These are phyloP conservation scores for Mrakia blollopis DNA, from an alignment of 768 basidiomycete species.

Conservation along the genomic window DNA sequence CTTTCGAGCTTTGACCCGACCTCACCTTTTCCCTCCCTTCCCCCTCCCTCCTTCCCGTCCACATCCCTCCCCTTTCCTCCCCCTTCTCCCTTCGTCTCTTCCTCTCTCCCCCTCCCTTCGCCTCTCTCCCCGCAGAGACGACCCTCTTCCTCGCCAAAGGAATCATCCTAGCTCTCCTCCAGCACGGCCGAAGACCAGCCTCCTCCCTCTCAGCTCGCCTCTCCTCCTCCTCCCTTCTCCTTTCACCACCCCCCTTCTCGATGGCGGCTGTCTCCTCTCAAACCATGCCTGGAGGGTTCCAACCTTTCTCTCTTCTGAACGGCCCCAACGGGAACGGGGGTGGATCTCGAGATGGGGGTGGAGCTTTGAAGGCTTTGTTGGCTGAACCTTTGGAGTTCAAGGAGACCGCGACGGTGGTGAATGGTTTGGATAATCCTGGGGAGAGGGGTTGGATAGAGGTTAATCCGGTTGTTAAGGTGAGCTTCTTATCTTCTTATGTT, in stretches of 20 bases:
- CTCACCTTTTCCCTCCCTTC: no score
- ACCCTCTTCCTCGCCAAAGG: no score
- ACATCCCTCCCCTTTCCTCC: neutral
- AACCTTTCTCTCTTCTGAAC: neutral
- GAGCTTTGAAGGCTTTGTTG: conserved; percentile 17
- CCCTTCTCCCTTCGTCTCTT: neutral
- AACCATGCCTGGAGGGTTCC: neutral
- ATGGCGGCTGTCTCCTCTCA: neutral
- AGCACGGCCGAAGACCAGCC: no score
- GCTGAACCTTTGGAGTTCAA: conserved; percentile 24
- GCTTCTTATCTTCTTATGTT: neutral
- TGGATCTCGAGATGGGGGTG: neutral
- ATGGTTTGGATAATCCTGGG: neutral
- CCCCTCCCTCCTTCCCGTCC: neutral
- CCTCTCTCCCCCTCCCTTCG: neutral
- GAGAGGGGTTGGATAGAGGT: conserved; percentile 30
- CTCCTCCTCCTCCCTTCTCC: no score
- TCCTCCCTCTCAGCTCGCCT: no score
- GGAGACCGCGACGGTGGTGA: conserved; percentile 10
- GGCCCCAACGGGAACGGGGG: neutral
- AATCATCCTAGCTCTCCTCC: neutral
- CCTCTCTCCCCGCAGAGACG: no score
- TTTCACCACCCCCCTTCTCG: no score
- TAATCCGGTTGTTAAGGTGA: conserved; percentile 19
- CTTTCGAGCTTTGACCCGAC: no score